Evolutionary conservation across 1,284 basidiomycete species (phyloP), one percentile per base, ranked within the genome.

Genomic region (Schizophyllum commune): DNA sequence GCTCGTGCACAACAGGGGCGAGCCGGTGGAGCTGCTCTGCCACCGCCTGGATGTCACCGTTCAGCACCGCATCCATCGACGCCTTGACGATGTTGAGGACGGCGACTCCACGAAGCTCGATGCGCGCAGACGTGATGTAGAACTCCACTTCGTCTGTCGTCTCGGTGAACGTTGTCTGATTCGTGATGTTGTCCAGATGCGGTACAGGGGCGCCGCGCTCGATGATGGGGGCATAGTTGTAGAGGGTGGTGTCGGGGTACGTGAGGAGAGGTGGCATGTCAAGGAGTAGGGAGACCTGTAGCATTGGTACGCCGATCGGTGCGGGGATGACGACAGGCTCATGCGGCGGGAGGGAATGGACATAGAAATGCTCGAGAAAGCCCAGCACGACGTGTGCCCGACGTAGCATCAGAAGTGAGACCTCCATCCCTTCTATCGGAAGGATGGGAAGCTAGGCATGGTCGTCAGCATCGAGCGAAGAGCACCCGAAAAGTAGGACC

Each of bases 171-270:
- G 84, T 73, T 67, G 89, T 84, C 62, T 81, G 74, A 68, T 90
- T 87, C 58, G 78, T 77, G 77, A 88, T 81, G 75, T 90, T 86
- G 65, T 83, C 81, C 62, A 80, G 39, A 3, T 47, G 74, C 64
- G 82, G 83, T 62, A 83, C 71, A 58, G 82, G 84, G 55, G 74
- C 72, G 27, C 73, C 75, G 52, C 86, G 79, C 68, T 85, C 74
- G 59, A 83, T 72, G 58, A 85, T 47, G 39, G 39, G 78, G 57
- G 87, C 81, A 83, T 89, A 96, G 71, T 98, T 98, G 92, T 94
- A 99, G 1, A 98, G 82, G 8, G 98, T 96, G 3, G 92, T 94
- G 71, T 97, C 96, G 39, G 96, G 92, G 70, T 96, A 99, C 0
- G 96, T 98, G 62, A 98, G 79, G 64, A 99, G 84, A 0, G 96